Evolutionary conservation across 768 basidiomycete species (phyloP).

Genomic region (Chalciporus sphaerocephalus): DNA sequence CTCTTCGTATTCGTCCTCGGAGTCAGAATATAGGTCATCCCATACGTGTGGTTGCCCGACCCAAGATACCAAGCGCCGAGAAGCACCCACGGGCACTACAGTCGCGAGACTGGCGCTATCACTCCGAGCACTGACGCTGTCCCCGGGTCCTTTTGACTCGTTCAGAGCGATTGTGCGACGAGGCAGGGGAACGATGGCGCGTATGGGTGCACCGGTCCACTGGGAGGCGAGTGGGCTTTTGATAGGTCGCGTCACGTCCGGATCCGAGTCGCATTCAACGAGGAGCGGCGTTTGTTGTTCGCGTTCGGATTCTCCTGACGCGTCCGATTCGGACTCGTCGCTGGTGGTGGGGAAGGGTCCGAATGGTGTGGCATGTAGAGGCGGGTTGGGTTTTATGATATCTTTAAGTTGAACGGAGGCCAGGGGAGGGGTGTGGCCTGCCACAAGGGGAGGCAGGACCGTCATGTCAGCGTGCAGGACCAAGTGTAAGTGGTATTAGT

Average conservation of each 20-base stretch:
- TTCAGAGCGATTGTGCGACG: slow-evolving; percentile 5
- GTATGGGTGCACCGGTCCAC: slow-evolving; percentile 23
- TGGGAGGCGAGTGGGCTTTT: not conserved
- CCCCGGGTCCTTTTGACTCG: not conserved
- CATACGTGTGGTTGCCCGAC: not conserved
- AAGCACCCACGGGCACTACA: not conserved
- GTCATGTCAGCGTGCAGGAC: not conserved
- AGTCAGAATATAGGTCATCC: not conserved
- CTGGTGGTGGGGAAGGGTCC: not conserved
- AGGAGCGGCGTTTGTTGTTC: not conserved
- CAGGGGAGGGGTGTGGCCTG: too few relatives aligned
- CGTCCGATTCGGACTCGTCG: not conserved
- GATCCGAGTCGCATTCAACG: not conserved
- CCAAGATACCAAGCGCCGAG: not conserved
- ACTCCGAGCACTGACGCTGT: not conserved
- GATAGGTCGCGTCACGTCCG: not conserved
- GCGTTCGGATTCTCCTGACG: not conserved
- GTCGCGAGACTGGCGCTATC: not conserved
- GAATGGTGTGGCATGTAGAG: not conserved
- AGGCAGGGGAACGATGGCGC: slow-evolving; percentile 21
- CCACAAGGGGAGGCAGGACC: too few relatives aligned
- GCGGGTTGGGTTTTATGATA: not conserved
- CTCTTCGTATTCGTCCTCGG: not conserved
- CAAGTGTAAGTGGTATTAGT: not conserved
- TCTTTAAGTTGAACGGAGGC: not conserved